Conservation (phyloP, 208 protist species). For the Balamuthia mandrillaris region DNA sequence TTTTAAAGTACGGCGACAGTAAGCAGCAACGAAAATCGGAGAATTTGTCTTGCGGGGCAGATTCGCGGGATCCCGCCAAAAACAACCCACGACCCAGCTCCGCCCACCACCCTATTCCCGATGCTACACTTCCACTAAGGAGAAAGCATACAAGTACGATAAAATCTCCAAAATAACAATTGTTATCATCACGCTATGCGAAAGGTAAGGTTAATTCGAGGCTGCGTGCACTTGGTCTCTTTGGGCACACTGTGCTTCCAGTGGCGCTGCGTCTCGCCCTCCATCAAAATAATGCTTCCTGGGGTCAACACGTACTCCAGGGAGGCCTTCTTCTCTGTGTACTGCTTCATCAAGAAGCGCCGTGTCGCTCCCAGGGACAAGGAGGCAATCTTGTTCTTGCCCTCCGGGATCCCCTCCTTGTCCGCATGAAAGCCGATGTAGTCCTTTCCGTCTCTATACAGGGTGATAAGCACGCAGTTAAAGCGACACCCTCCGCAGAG, state of each 20-base stretch:
- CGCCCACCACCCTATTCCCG: no score
- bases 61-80: no score
- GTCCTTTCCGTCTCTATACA: neutral
- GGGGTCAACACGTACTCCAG: no score
- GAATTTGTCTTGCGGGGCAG: no score
- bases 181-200: no score
- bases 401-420: neutral
- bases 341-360: neutral
- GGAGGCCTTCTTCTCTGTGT: neutral
- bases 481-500: neutral
- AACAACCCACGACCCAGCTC: no score
- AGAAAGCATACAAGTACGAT: no score
- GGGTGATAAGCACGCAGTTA: neutral
- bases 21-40: no score
- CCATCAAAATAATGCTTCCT: slow-evolving; percentile 1
- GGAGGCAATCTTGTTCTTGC: neutral
- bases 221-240: neutral
- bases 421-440: neutral
- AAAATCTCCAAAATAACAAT: no score
- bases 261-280: neutral
- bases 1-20: no score
- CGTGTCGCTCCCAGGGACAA: neutral
- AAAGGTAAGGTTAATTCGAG: slow-evolving; percentile 21
- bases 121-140: no score
- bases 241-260: slow-evolving; percentile 13